Evolutionary conservation across 2,329 filamentous ascomycete species (phyloP).

Genomic region (Alternaria postmessia): DNA sequence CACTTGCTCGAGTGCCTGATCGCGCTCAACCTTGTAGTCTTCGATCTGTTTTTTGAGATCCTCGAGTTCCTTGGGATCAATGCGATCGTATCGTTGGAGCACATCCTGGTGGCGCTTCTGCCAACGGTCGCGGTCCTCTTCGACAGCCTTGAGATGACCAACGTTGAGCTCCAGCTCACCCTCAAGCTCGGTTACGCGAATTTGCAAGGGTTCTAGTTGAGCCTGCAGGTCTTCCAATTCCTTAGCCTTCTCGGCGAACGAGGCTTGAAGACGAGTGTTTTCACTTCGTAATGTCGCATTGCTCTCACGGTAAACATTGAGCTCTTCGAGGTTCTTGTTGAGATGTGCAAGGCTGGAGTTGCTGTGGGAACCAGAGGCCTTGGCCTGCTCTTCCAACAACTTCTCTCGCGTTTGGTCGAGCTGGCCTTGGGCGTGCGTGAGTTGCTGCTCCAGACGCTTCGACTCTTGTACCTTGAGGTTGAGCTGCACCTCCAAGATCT

Average conservation of each 20-base stretch:
- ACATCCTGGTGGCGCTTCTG: slow-evolving; percentile 96
- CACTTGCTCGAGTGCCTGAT: slow-evolving; percentile 60
- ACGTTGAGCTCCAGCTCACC: slow-evolving; percentile 82
- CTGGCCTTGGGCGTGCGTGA: slow-evolving; percentile 85
- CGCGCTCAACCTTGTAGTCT: slow-evolving; percentile 60
- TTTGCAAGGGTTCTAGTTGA: slow-evolving; percentile 83
- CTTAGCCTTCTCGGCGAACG: slow-evolving; percentile 76
- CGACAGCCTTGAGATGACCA: slow-evolving; percentile 86
- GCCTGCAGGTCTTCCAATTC: slow-evolving; percentile 77
- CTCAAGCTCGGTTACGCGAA: slow-evolving; percentile 81
- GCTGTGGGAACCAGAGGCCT: slow-evolving; percentile 75
- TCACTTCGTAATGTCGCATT: slow-evolving; percentile 90
- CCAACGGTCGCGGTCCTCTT: slow-evolving; percentile 92
- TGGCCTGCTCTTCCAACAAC: slow-evolving; percentile 83
- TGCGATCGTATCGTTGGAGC: slow-evolving; percentile 92
- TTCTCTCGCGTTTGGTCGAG: slow-evolving; percentile 89
- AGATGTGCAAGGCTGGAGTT: slow-evolving; percentile 86
- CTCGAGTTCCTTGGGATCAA: slow-evolving; percentile 92
- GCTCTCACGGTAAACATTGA: slow-evolving; percentile 95
- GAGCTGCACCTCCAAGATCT: slow-evolving; percentile 96
- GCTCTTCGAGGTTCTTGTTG: slow-evolving; percentile 92
- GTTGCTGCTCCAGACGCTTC: slow-evolving; percentile 87
- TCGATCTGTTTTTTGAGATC: slow-evolving; percentile 81
- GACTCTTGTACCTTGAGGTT: slow-evolving; percentile 88
- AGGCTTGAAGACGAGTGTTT: slow-evolving; percentile 77